Evolutionary conservation across 352 stramenopile genomes (phyloP).

Genomic region (Pythium plurisporium): DNA sequence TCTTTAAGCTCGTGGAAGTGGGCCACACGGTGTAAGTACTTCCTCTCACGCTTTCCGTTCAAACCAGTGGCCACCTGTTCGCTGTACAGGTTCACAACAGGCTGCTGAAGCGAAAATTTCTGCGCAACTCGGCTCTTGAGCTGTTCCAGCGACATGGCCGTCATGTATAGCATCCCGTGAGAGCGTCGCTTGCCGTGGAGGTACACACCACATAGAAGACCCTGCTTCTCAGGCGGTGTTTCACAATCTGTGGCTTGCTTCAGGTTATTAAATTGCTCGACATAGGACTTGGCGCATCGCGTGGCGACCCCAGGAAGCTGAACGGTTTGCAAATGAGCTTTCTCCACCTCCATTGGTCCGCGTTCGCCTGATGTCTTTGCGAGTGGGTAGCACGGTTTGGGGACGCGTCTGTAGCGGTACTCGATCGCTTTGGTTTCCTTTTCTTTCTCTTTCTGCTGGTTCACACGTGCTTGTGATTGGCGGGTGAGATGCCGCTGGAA

Average conservation of each 20-base stretch:
- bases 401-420: constrained; percentile 19
- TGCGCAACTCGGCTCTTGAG: constrained; percentile 28
- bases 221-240: neutral
- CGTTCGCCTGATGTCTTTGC: constrained; percentile 1
- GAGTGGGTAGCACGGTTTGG: constrained; percentile 13
- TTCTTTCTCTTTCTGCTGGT: constrained; percentile 21
- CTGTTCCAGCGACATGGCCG: constrained; percentile 38
- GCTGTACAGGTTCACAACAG: constrained; percentile 45
- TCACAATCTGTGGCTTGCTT: neutral
- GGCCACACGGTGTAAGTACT: constrained; percentile 32
- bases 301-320: neutral
- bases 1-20: constrained; percentile 40
- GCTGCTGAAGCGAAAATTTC: constrained; percentile 21
- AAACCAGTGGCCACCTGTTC: constrained; percentile 22
- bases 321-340: neutral
- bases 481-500: constrained; percentile 52
- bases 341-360: neutral
- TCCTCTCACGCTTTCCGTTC: constrained; percentile 8
- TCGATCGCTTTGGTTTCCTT: constrained; percentile 17
- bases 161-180: constrained; percentile 42
- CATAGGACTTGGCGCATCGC: constrained; percentile 1
- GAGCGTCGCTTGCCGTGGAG: constrained; percentile 30
- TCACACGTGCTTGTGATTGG: constrained; percentile 36
- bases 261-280: neutral
- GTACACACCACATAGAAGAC: constrained; percentile 48